These are phyloP conservation scores for Extremus antarcticus DNA, from an alignment of 495 filamentous ascomycete genomes.

Conservation along the genomic window DNA sequence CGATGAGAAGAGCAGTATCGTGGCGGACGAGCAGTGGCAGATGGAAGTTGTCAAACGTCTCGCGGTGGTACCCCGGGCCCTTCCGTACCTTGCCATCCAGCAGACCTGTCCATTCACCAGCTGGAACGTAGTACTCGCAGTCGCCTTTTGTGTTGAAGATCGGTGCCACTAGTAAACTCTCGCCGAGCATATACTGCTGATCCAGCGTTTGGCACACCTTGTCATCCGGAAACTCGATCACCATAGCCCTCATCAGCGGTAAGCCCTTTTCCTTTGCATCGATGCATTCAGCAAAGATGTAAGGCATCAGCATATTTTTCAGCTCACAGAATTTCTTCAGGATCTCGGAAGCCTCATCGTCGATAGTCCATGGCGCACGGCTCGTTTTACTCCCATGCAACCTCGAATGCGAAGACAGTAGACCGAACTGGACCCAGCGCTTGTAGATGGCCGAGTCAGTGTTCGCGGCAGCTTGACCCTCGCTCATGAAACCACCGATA, in stretches of 20 bases:
- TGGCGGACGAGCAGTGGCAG: slow-evolving; percentile 23
- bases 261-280: slow-evolving; percentile 23
- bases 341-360: slow-evolving; percentile 33
- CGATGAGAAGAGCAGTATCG: slow-evolving; percentile 23
- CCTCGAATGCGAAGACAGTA: slow-evolving; percentile 56
- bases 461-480: slow-evolving; percentile 56
- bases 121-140: slow-evolving; percentile 71
- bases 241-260: slow-evolving; percentile 26
- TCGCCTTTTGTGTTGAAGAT: slow-evolving; percentile 24
- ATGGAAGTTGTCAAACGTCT: slow-evolving; percentile 14
- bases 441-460: slow-evolving; percentile 62
- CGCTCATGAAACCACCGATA: slow-evolving; percentile 67
- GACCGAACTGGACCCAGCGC: slow-evolving; percentile 63
- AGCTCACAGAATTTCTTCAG: slow-evolving; percentile 21
- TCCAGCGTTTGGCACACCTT: slow-evolving; percentile 23
- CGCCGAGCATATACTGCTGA: slow-evolving; percentile 27
- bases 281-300: slow-evolving; percentile 23
- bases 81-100: slow-evolving; percentile 68
- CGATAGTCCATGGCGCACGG: slow-evolving; percentile 63
- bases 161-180: slow-evolving; percentile 22
- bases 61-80: slow-evolving; percentile 29
- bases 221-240: slow-evolving; percentile 27
- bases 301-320: slow-evolving; percentile 28
- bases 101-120: slow-evolving; percentile 67
- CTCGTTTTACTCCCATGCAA: slow-evolving; percentile 57